Evolutionary conservation across 495 filamentous ascomycete genomes (phyloP), one percentile per base, ranked within the genome.

Genomic region (Aspergillus nidulans): DNA sequence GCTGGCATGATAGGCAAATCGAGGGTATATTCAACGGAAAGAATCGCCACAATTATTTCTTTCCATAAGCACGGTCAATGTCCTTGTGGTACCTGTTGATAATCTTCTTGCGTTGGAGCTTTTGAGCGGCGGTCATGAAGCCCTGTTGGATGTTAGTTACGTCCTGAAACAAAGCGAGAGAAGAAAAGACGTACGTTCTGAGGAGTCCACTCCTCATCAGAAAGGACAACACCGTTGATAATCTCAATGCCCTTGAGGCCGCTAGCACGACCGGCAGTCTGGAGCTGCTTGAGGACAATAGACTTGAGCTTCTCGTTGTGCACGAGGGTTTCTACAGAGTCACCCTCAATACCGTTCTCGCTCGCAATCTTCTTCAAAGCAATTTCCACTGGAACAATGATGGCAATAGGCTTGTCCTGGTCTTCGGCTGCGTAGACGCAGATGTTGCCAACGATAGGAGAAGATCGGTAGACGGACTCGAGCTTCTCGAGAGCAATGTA

Each of bases 401-500:
- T 92, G 18, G 94, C 94, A 55, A 97, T 72, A 1, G 94, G 94
- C 77, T 90, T 95, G 63, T 82, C 81, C 69, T 94, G 85, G 58
- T 86, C 79, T 58, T 81, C 61, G 44, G 90, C 89, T 51, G 92
- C 94, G 63, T 95, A 92, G 46, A 96, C 88, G 68, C 94, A 97
- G 70, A 98, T 96, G 72, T 98, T 98, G 63, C 80, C 87, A 20
- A 97, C 91, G 3, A 97, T 81, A 6, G 87, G 79, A 5, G 84
- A 81, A 28, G 91, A 85, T 52, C 94, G 89, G 75, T 98, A 98
- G 57, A 95, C 78, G 4, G 91, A 92, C 76, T 98, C 94, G 49
- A 98, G 89, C 82, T 98, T 98, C 84, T 98, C 94, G 18, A 98
- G 81, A 28, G 94, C 94, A 67, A 98, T 96, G 72, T 98, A 98